Conservation (phyloP, 2,329 filamentous ascomycete species). For the Fusarium sulawesiense region DNA sequence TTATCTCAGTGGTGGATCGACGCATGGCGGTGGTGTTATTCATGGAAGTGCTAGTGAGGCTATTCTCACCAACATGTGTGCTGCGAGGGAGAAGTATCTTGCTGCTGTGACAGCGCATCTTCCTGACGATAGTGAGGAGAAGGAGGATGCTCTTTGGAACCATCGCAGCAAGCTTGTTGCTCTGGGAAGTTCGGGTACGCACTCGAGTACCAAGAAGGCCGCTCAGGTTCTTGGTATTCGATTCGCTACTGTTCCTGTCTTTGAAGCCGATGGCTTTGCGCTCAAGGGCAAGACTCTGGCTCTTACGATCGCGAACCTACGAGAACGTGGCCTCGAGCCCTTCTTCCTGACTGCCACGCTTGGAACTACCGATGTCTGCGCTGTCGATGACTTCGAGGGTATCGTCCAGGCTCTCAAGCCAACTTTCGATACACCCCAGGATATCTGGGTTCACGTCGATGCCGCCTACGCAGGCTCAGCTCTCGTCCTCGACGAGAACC, state of each 20-base stretch:
- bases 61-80: slow-evolving; percentile 86
- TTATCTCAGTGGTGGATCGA: slow-evolving; percentile 78
- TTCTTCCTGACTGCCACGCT: slow-evolving; percentile 88
- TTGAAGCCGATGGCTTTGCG: slow-evolving; percentile 72
- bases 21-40: slow-evolving; percentile 87
- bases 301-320: slow-evolving; percentile 71
- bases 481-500: slow-evolving; percentile 83
- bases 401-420: slow-evolving; percentile 65
- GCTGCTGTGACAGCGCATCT: slow-evolving; percentile 66
- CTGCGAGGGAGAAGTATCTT: slow-evolving; percentile 84
- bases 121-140: slow-evolving; percentile 65
- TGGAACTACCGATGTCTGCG: slow-evolving; percentile 89
- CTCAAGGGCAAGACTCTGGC: slow-evolving; percentile 75
- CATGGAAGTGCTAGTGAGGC: slow-evolving; percentile 92
- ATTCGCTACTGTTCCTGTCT: slow-evolving; percentile 75
- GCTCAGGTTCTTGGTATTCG: slow-evolving; percentile 88
- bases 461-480: slow-evolving; percentile 92
- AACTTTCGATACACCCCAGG: slow-evolving; percentile 50
- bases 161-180: slow-evolving; percentile 72
- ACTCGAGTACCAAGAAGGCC: slow-evolving; percentile 88
- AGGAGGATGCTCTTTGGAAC: slow-evolving; percentile 76
- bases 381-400: slow-evolving; percentile 81
- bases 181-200: slow-evolving; percentile 80
- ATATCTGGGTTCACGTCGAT: slow-evolving; percentile 93
- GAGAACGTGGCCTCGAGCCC: slow-evolving; percentile 77